Conservation (phyloP, 768 basidiomycete species). For the Heimioporus sp. region DNA sequence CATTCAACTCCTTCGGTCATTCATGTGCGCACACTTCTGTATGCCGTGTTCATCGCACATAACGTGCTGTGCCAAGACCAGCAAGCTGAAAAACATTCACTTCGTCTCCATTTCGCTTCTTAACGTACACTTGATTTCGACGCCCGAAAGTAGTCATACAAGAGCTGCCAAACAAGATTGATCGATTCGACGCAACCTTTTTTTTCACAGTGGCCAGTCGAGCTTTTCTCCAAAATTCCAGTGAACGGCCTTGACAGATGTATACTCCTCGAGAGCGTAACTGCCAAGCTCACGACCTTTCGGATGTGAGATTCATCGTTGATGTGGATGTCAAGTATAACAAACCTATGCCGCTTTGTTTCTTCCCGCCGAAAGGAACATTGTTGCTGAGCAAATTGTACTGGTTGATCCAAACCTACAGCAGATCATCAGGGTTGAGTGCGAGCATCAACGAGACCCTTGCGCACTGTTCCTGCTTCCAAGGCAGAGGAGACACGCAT, state of each 20-base stretch:
- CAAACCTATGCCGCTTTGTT: conserved; percentile 82
- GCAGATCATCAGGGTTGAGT: conserved; percentile 4
- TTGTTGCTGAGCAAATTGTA: conserved; percentile 84
- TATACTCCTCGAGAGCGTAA: conserved; percentile 83
- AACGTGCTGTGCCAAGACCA: not conserved
- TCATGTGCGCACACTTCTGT: conserved; percentile 13
- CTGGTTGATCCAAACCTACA: conserved; percentile 88
- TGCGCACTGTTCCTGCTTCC: conserved; percentile 82
- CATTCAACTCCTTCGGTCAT: conserved; percentile 16
- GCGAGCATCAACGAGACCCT: not conserved
- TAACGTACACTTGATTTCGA: conserved; percentile 18
- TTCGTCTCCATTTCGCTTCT: conserved; percentile 1
- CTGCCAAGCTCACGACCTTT: conserved; percentile 85
- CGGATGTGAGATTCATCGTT: conserved; percentile 7
- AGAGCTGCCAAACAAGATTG: not conserved
- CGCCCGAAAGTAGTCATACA: not conserved
- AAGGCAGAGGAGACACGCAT: conserved; percentile 84
- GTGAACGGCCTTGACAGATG: conserved; percentile 77
- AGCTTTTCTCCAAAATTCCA: conserved; percentile 86
- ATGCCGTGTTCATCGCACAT: conserved; percentile 2
- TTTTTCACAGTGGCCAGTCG: conserved; percentile 66
- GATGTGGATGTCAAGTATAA: not conserved
- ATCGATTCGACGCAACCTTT: not conserved
- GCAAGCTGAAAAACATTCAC: conserved; percentile 11
- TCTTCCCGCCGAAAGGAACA: conserved; percentile 95